Percentiles rank a stretch among this genome's conserved stretches.
phyloP scores from a whole-genome alignment of 2,329 filamentous ascomycete genomes.

The Botrytis deweyae region DNA sequence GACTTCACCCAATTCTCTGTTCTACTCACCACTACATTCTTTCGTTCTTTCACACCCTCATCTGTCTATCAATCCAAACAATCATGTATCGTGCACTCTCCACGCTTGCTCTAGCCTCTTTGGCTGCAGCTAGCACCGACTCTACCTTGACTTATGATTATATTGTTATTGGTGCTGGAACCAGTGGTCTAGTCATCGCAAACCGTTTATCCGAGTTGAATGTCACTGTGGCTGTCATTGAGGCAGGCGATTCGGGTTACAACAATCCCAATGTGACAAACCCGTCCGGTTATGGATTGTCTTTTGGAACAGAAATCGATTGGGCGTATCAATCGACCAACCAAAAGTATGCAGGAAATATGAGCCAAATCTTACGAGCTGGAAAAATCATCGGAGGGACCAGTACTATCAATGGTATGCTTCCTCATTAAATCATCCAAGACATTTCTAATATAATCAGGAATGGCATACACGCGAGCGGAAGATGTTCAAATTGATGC shows the following conservation, averaged over 20 bases:
- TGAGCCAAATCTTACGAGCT: slow-evolving; percentile 39
- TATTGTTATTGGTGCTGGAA: slow-evolving; percentile 22
- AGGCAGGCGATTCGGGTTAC: slow-evolving; percentile 14
- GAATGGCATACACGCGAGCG: slow-evolving; percentile 42
- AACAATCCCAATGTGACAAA: slow-evolving; percentile 10
- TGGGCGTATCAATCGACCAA: slow-evolving; percentile 36
- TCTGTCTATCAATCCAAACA: background rate
- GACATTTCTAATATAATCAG: slow-evolving; percentile 27
- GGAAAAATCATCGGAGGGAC: slow-evolving; percentile 46
- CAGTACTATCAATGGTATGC: slow-evolving; percentile 44
- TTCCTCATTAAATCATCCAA: slow-evolving; percentile 35
- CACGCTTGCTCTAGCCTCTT: slow-evolving; percentile 2
- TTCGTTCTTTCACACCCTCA: background rate
- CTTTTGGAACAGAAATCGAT: slow-evolving; percentile 26
- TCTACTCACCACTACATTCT: background rate
- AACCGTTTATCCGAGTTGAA: slow-evolving; percentile 10
- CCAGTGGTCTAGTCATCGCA: slow-evolving; percentile 20
- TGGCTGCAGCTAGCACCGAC: background rate
- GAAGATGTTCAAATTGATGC: slow-evolving; percentile 41
- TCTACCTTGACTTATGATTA: slow-evolving; percentile 16
- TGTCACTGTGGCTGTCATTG: slow-evolving; percentile 23
- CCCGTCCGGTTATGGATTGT: slow-evolving; percentile 21
- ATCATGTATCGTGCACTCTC: slow-evolving; percentile 1
- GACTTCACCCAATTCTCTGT: background rate
- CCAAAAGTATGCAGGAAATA: slow-evolving; percentile 39